Percentiles rank a stretch among this genome's conserved stretches.
Conservation (phyloP, 495 filamentous ascomycete species). For the Penicillium psychrofluorescens region DNA sequence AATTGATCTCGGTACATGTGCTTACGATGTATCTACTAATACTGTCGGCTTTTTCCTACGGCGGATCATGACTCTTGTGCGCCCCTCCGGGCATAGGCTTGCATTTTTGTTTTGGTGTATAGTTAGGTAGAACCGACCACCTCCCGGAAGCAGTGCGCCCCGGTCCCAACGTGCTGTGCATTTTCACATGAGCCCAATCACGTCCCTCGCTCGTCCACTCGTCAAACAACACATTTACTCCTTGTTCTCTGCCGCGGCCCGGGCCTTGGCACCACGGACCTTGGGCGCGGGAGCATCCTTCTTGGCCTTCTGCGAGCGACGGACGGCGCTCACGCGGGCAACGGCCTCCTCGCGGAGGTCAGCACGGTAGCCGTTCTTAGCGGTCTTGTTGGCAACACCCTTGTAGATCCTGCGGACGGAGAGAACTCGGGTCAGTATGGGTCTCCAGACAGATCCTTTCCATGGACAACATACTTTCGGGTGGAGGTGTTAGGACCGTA, state of each 20-base stretch:
- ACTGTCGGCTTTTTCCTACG: background rate
- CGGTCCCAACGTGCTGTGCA: no score
- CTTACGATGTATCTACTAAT: constrained; percentile 1
- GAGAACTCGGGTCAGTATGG: constrained; percentile 8
- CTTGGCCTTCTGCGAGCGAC: constrained; percentile 65
- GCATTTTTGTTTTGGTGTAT: no score
- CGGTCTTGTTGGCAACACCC: constrained; percentile 68
- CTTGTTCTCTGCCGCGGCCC: constrained; percentile 51
- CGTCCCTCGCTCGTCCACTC: constrained; percentile 9
- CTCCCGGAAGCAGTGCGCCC: no score
- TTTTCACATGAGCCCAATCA: background rate
- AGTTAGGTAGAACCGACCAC: no score
- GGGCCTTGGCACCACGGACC: constrained; percentile 74
- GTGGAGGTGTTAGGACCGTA: constrained; percentile 61
- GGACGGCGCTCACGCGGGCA: constrained; percentile 81
- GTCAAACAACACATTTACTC: constrained; percentile 27
- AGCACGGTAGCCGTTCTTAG: constrained; percentile 76
- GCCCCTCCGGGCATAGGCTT: no score
- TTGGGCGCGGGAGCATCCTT: constrained; percentile 70
- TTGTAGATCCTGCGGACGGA: constrained; percentile 67
- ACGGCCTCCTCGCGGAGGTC: constrained; percentile 85
- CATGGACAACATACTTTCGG: constrained; percentile 59
- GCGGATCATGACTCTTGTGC: no score
- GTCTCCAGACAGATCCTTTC: no score
- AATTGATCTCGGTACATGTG: background rate